Percentiles rank a stretch among this genome's conserved stretches.
These are phyloP conservation scores for Madurella fahalii DNA, from an alignment of 2,329 filamentous ascomycete species.

Conservation along the genomic window DNA sequence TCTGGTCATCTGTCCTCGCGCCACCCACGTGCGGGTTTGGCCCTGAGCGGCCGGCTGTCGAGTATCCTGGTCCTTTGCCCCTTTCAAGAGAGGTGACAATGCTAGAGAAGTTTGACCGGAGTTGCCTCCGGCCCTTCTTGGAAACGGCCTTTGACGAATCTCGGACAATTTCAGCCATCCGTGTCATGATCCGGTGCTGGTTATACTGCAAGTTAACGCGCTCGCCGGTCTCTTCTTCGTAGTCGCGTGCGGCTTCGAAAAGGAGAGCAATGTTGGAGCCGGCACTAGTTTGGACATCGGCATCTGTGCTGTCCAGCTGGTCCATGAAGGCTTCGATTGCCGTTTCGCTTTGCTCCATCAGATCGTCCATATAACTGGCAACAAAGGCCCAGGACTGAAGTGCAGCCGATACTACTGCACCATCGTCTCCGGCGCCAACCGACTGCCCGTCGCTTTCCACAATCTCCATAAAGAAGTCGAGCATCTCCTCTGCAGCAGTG, in stretches of 20 bases:
- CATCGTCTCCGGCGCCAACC: conserved; percentile 67
- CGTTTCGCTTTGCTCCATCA: conserved; percentile 65
- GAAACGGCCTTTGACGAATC: conserved; percentile 47
- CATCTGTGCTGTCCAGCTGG: conserved; percentile 72
- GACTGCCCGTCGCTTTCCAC: conserved; percentile 73
- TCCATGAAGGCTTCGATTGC: conserved; percentile 80
- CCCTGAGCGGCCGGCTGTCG: conserved; percentile 41
- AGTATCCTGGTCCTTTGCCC: conserved; percentile 52
- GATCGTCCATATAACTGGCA: conserved; percentile 70
- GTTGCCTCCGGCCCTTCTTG: conserved; percentile 44
- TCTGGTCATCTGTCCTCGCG: conserved; percentile 38
- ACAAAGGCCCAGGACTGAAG: conserved; percentile 77
- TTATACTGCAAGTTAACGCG: conserved; percentile 49
- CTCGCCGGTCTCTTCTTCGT: conserved; percentile 48
- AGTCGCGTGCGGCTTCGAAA: conserved; percentile 63
- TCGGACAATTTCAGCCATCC: conserved; percentile 45
- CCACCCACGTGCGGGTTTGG: conserved; percentile 42
- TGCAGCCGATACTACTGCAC: conserved; percentile 66
- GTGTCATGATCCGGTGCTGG: conserved; percentile 44
- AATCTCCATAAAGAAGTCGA: conserved; percentile 73
- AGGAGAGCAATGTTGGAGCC: conserved; percentile 78
- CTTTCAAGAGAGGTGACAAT: conserved; percentile 53
- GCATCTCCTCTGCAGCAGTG: conserved; percentile 64
- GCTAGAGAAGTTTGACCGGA: conserved; percentile 47
- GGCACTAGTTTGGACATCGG: conserved; percentile 70